A percentile compares a stretch with the other conserved stretches of the same genome.
Evolutionary conservation across 2,329 filamentous ascomycete species (phyloP).

Genomic region (Neurospora sp.): DNA sequence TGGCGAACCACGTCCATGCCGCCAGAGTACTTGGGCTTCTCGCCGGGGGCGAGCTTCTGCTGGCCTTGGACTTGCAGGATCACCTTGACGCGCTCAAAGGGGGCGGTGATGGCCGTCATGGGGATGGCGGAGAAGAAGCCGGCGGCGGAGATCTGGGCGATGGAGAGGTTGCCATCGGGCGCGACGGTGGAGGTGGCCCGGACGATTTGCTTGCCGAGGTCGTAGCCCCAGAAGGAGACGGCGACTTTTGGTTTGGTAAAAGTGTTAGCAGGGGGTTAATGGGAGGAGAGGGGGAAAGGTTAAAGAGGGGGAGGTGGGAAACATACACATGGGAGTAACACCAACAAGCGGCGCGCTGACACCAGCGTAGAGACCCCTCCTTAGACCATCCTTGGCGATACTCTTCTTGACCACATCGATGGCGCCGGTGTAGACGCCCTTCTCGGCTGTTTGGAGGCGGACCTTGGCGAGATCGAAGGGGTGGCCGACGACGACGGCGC

Average conservation of each 20-base stretch:
- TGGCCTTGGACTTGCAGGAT: conserved; percentile 96
- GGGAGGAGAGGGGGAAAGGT: background rate
- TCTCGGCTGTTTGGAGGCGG: conserved; percentile 89
- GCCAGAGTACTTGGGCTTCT: conserved; percentile 86
- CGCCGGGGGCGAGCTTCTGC: conserved; percentile 71
- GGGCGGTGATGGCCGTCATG: conserved; percentile 96
- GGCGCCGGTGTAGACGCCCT: conserved; percentile 81
- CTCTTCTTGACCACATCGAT: conserved; percentile 88
- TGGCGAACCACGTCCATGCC: conserved; percentile 86
- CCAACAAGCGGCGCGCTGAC: conserved; percentile 90
- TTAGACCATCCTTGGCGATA: conserved; percentile 73
- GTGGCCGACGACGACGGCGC: conserved; percentile 88
- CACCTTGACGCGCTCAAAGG: conserved; percentile 97
- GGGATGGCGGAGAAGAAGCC: conserved; percentile 97
- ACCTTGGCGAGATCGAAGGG: conserved; percentile 98
- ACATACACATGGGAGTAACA: conserved; percentile 97
- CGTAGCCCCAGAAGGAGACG: conserved; percentile 78
- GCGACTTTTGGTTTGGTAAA: conserved; percentile 38
- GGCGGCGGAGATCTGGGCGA: conserved; percentile 80
- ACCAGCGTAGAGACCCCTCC: conserved; percentile 84
- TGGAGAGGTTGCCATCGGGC: conserved; percentile 62
- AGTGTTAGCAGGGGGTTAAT: conserved; percentile 2
- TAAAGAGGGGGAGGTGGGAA: background rate
- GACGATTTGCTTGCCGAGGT: conserved; percentile 86
- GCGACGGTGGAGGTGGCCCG: conserved; percentile 53